Conservation (phyloP, 2,329 filamentous ascomycete genomes). For the Penicillium brasilianum region DNA sequence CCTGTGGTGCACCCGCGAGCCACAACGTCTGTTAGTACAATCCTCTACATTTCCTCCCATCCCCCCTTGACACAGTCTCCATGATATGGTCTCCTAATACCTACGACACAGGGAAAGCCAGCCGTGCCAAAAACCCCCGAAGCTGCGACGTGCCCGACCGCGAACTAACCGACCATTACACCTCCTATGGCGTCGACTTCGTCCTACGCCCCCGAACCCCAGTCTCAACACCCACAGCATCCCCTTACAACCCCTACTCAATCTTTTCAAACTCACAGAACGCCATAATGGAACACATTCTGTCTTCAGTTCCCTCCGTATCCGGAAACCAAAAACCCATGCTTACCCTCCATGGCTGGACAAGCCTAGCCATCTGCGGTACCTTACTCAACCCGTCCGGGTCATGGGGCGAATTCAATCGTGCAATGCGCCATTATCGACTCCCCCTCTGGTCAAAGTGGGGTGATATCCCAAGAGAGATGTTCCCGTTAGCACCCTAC, state of each 20-base stretch:
- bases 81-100: not conserved
- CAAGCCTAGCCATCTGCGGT: not conserved
- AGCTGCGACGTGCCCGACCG: not conserved
- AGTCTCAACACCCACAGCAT: not conserved
- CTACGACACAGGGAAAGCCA: not conserved
- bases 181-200: not conserved
- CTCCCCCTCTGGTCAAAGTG: not conserved
- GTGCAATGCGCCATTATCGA: not conserved
- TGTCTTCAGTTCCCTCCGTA: not conserved
- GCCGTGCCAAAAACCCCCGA: not conserved
- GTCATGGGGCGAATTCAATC: not conserved
- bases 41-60: not conserved
- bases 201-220: not conserved
- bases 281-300: not conserved
- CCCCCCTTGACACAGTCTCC: not conserved
- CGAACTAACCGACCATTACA: slow-evolving; percentile 3
- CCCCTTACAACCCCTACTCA: not conserved
- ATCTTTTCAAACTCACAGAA: not conserved
- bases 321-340: slow-evolving; percentile 1
- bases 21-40: not conserved
- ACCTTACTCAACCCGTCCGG: not conserved
- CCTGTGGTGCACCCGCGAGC: not conserved
- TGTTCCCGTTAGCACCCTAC: not conserved
- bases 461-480: not conserved
- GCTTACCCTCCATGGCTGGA: not conserved